Base-by-base conservation (phyloP, 495 filamentous ascomycete species). In the Oleoguttula mirabilis region DNA sequence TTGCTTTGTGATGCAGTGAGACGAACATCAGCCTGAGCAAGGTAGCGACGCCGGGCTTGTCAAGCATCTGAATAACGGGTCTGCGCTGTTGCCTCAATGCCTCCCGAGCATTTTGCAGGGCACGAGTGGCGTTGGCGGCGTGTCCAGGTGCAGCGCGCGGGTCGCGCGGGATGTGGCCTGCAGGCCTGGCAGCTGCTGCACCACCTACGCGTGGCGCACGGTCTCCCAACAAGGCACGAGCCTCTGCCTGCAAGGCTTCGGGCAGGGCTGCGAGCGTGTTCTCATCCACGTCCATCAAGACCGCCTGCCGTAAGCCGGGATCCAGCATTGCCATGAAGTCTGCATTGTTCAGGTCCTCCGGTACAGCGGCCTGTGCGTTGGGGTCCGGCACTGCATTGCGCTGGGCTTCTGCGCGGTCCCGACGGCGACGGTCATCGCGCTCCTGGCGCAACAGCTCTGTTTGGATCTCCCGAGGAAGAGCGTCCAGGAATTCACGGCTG, bases 1-100 rank as follows among this genome's bases (percentile, higher is more conserved):
- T 81, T 25, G 83, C 79, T 43, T 76, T 86, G 23, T 81, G 82
- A 40, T 87, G 82, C 47, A 93, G 83, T 32, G 84, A 80, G 47
- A 95, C 80, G 57, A 99, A 99, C 88, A 99, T 94, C 10, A 99
- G 69, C 12, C 90, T 84, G 24, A 99, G 72, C 6, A 99, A 64
- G 10, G 90, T 95, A 17, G 92, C 90, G 58, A 99, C 77, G 20
- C 90, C 90, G 41, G 87, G 72, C 58, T 93, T 95, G 63, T 99
- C 92, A 4, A 96, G 75, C 79, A 96, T 93, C 61, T 99, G 90
- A 22, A 94, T 78, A 37, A 85, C 80, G 17, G 82, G 79, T 53
- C 78, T 77, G 42, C 84, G 74, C 49, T 79, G 75, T 40, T 33
- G 32, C 23, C 16, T 30, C 12, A 15, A n/a, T 19, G 39, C 17